A percentile compares a stretch with the other conserved stretches of the same genome.
phyloP scores from a whole-genome alignment of 1,284 basidiomycete species.

The Trichosporon coremiiforme region DNA sequence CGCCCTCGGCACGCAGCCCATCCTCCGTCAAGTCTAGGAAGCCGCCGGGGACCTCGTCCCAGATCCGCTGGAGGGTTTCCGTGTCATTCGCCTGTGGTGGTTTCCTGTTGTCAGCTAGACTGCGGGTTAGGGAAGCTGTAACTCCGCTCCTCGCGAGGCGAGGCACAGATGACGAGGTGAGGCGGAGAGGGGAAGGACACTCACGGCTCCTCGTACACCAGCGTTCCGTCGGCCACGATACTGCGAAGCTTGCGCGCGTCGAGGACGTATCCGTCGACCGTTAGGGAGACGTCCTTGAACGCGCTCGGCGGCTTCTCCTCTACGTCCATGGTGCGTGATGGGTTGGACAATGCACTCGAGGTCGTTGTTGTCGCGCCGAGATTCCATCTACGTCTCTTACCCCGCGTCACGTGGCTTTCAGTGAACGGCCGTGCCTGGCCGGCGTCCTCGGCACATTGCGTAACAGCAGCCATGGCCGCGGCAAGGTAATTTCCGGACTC shows the following conservation, averaged over 20 bases:
- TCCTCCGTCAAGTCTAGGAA: conserved; percentile 46
- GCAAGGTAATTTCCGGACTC: conserved; percentile 3
- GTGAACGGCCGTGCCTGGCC: neutral
- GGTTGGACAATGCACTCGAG: neutral
- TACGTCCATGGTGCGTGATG: conserved; percentile 25
- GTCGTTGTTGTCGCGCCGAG: conserved; percentile 1
- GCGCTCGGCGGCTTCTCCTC: conserved; percentile 16
- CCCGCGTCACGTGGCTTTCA: conserved; percentile 1
- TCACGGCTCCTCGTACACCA: conserved; percentile 42
- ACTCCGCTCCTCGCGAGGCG: too few species aligned
- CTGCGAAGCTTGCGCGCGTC: conserved; percentile 34
- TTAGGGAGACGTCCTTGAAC: conserved; percentile 33
- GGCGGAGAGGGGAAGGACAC: conserved; percentile 17
- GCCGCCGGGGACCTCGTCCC: conserved; percentile 50
- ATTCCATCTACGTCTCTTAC: neutral
- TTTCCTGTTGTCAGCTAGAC: conserved; percentile 27
- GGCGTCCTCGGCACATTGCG: neutral
- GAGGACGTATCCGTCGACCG: conserved; percentile 43
- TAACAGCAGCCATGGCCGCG: neutral
- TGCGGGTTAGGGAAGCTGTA: too few species aligned
- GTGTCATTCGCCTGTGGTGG: conserved; percentile 38
- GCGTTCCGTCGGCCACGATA: conserved; percentile 41
- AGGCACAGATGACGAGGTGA: too few species aligned
- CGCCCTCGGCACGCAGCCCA: conserved; percentile 29
- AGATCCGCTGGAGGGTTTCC: conserved; percentile 45